These are phyloP conservation scores for Pestalotiopsis sp. DNA, from an alignment of 2,329 filamentous ascomycete species.

Conservation along the genomic window DNA sequence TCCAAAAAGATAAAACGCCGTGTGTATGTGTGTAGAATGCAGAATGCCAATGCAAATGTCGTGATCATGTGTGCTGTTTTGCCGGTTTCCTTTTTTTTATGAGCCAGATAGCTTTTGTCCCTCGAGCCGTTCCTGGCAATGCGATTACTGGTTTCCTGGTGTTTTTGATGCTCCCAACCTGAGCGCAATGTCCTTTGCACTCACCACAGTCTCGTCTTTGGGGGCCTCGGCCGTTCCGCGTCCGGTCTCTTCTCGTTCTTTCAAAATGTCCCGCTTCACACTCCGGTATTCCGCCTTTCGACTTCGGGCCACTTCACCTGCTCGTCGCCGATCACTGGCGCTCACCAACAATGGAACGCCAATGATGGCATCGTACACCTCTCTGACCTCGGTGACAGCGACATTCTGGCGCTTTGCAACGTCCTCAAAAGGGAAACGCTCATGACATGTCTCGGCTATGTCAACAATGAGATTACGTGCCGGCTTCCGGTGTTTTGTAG, in stretches of 20 bases:
- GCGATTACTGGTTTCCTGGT: background rate
- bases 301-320: conserved; percentile 42
- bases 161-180: conserved; percentile 8
- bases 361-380: conserved; percentile 50
- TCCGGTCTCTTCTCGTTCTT: conserved; percentile 13
- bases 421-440: conserved; percentile 47
- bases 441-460: conserved; percentile 50
- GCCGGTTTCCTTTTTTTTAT: background rate
- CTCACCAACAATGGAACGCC: conserved; percentile 50
- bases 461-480: conserved; percentile 46
- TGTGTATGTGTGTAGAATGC: background rate
- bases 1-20: background rate
- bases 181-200: conserved; percentile 2
- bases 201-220: conserved; percentile 10
- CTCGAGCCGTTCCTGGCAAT: background rate
- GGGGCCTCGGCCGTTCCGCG: conserved; percentile 12
- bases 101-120: no score
- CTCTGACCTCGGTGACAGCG: conserved; percentile 45
- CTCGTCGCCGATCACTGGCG: conserved; percentile 44
- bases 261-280: conserved; percentile 39
- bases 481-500: conserved; percentile 35
- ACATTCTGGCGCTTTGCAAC: conserved; percentile 48
- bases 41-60: background rate
- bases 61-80: background rate
- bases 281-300: conserved; percentile 46